Conservation (phyloP, 148 eudicot genomes). For the Persicaria maculosa region DNA sequence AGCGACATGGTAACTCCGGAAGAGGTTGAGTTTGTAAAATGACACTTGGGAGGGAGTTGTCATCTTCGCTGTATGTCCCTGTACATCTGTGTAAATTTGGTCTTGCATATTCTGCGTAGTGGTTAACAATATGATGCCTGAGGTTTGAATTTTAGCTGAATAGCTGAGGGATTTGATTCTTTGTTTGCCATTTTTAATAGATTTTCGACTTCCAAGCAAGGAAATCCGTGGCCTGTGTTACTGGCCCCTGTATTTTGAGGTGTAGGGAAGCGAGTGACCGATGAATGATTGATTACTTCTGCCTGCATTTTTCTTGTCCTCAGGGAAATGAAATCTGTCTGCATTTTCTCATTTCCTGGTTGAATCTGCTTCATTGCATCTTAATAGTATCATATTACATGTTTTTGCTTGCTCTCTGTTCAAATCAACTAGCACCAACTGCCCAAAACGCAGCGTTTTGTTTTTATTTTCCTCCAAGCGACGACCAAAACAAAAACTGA, state of each 20-base stretch:
- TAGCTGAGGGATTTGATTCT: constrained; percentile 11
- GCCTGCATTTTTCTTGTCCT: neutral
- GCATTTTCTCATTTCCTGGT: neutral
- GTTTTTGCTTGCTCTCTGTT: too few relatives aligned
- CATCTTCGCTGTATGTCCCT: neutral
- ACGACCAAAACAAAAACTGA: too few relatives aligned
- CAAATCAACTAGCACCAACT: too few relatives aligned
- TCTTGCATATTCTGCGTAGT: constrained; percentile 10
- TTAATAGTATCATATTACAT: too few relatives aligned
- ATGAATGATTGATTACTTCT: neutral
- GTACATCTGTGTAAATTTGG: constrained; percentile 12
- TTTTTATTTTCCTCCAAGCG: too few relatives aligned
- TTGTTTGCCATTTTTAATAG: constrained; percentile 8
- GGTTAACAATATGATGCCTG: neutral
- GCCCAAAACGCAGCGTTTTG: too few relatives aligned
- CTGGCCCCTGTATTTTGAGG: constrained; percentile 7
- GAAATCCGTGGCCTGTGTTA: neutral
- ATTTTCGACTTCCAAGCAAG: constrained; percentile 2
- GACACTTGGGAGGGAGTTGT: neutral
- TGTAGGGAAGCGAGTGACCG: neutral
- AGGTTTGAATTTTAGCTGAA: neutral
- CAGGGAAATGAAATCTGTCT: neutral
- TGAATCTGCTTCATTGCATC: neutral
- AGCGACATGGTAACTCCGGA: constrained; percentile 39
- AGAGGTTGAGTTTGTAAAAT: constrained; percentile 27